These are phyloP conservation scores for Haemoproteus tartakovskyi DNA, from an alignment of 169 alveolate species.

Conservation along the genomic window DNA sequence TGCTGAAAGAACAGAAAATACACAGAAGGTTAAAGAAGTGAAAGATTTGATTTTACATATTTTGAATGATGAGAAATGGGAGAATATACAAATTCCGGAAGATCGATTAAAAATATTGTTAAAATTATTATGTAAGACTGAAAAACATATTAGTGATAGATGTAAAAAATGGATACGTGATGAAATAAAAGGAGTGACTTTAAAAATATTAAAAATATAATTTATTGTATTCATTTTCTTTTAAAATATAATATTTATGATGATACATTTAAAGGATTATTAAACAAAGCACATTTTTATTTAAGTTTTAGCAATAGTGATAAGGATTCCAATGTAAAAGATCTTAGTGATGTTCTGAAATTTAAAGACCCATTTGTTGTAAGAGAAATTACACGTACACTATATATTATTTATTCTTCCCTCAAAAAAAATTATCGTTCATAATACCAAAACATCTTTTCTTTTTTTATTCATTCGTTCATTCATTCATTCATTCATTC, in stretches of 20 bases:
- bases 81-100: constrained; percentile 21
- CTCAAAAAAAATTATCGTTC: too few relatives aligned
- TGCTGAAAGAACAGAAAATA: constrained; percentile 56
- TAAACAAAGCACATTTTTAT: constrained; percentile 34
- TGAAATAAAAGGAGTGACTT: constrained; percentile 11
- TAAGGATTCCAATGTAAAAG: too few relatives aligned
- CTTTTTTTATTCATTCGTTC: too few relatives aligned
- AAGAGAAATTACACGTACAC: too few relatives aligned
- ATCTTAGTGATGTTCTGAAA: too few relatives aligned
- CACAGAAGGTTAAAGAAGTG: constrained; percentile 8
- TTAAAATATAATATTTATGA: constrained; percentile 14
- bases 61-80: background rate
- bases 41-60: constrained; percentile 3
- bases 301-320: constrained; percentile 38
- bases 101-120: constrained; percentile 24
- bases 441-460: too few relatives aligned
- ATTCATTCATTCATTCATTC: too few relatives aligned
- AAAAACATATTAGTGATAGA: constrained; percentile 3
- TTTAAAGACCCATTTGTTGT: too few relatives aligned
- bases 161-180: background rate
- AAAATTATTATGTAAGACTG: constrained; percentile 4
- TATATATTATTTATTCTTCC: too few relatives aligned
- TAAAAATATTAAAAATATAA: constrained; percentile 8
- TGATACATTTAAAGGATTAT: constrained; percentile 18
- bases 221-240: constrained; percentile 46